Evolutionary conservation across 2,329 filamentous ascomycete genomes (phyloP).

Genomic region (Thelonectria olida): DNA sequence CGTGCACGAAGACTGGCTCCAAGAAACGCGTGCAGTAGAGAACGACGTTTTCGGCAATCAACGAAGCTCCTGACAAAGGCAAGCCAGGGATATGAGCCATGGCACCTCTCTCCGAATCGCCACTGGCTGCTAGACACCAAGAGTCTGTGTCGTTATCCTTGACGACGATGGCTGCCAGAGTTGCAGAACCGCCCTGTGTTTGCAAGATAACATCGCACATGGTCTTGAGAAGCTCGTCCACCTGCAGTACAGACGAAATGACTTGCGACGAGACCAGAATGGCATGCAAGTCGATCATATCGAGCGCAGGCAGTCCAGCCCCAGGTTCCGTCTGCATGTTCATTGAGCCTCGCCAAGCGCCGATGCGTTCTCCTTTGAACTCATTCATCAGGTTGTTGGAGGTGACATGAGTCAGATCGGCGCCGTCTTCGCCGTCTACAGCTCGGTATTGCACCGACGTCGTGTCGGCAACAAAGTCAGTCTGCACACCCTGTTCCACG

Average conservation of each 20-base stretch:
- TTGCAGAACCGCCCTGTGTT: conserved; percentile 76
- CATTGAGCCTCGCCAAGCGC: conserved; percentile 71
- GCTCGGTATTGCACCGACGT: conserved; percentile 61
- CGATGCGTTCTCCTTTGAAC: conserved; percentile 66
- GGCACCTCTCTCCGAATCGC: conserved; percentile 74
- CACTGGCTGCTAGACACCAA: conserved; percentile 80
- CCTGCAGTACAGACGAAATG: conserved; percentile 79
- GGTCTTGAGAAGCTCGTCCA: conserved; percentile 79
- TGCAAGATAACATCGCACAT: conserved; percentile 86
- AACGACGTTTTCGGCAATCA: conserved; percentile 80
- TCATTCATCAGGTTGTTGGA: conserved; percentile 56
- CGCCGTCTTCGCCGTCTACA: conserved; percentile 55
- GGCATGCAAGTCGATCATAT: conserved; percentile 84
- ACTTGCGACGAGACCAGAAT: conserved; percentile 83
- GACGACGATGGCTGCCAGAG: conserved; percentile 77
- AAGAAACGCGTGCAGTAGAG: conserved; percentile 81
- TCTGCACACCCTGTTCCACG: conserved; percentile 73
- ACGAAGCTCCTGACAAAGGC: conserved; percentile 69
- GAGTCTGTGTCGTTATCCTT: conserved; percentile 70
- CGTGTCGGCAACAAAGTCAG: conserved; percentile 71
- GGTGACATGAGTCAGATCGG: conserved; percentile 52
- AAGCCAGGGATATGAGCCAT: conserved; percentile 73
- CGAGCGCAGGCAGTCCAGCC: conserved; percentile 75
- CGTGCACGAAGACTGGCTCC: conserved; percentile 78
- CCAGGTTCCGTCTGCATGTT: conserved; percentile 63